These are phyloP conservation scores for Petunia hybrid DNA, from an alignment of 305 asterid species.

Conservation along the genomic window DNA sequence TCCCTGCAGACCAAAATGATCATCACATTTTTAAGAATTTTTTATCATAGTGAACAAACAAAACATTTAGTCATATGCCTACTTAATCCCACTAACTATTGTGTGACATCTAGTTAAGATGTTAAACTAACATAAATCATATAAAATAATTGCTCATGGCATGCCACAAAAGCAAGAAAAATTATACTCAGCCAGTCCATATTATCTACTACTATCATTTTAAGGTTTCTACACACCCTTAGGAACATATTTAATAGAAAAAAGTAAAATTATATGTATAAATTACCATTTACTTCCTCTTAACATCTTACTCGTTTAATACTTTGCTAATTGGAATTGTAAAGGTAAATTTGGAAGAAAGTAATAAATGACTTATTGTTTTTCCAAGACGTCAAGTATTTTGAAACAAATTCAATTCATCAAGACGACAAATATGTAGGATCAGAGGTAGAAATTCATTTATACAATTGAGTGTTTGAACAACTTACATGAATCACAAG, in stretches of 20 bases:
- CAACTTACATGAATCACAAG: constrained; percentile 92
- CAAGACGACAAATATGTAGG: background rate
- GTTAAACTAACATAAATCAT: background rate
- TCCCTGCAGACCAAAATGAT: constrained; percentile 51
- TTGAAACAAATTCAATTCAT: background rate
- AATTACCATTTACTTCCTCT: background rate
- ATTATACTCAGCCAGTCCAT: background rate
- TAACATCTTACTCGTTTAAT: background rate
- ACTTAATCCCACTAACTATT: background rate
- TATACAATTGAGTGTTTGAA: constrained; percentile 19
- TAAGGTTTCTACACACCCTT: background rate
- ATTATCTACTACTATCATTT: constrained; percentile 17
- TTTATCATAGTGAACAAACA: background rate
- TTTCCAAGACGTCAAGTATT: background rate
- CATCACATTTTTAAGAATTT: background rate
- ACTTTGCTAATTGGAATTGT: background rate
- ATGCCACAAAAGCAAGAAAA: background rate
- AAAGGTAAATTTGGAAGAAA: background rate
- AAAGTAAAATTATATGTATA: no score
- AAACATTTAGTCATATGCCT: background rate
- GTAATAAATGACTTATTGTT: background rate
- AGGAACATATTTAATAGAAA: no score
- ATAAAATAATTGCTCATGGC: background rate
- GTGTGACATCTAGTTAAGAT: background rate
- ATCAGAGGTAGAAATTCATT: background rate